Percentiles rank a stretch among this genome's conserved stretches.
Evolutionary conservation across 2,329 filamentous ascomycete species (phyloP).

Genomic region (Dothidotthia symphoricarpi): DNA sequence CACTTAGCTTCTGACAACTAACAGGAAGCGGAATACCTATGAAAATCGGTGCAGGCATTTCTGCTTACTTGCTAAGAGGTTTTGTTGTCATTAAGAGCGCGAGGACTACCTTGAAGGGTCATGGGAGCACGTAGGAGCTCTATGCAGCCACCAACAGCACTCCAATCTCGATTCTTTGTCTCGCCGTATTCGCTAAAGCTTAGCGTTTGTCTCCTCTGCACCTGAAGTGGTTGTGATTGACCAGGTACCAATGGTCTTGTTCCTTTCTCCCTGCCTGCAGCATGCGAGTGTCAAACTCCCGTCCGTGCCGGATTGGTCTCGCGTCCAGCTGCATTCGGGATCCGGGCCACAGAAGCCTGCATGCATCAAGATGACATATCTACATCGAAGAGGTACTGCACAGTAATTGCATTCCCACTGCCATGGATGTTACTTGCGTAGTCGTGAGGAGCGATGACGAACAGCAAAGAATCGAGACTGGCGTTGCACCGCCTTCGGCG

Average conservation of each 20-base stretch:
- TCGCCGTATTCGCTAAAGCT: conserved; percentile 10
- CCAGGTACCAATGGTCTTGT: conserved; percentile 25
- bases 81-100: conserved; percentile 7
- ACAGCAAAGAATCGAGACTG: conserved; percentile 21
- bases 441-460: conserved; percentile 23
- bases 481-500: conserved; percentile 25
- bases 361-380: conserved; percentile 18
- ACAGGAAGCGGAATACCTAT: conserved; percentile 12
- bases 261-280: conserved; percentile 11
- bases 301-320: conserved; percentile 19
- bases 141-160: conserved; percentile 1
- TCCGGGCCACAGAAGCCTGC: conserved; percentile 25
- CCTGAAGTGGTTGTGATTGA: conserved; percentile 20
- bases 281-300: conserved; percentile 19
- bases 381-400: conserved; percentile 11
- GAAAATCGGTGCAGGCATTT: conserved; percentile 17
- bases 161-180: conserved; percentile 4
- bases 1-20: conserved; percentile 17
- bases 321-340: conserved; percentile 29
- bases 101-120: conserved; percentile 5
- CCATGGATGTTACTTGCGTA: conserved; percentile 11
- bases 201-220: conserved; percentile 22
- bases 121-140: conserved; percentile 11
- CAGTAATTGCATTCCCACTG: conserved; percentile 6
- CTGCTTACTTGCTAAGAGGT: conserved; percentile 7